These are phyloP conservation scores for Pichia norvegensis DNA, from an alignment of 1,139 yeast genomes.

Conservation along the genomic window DNA sequence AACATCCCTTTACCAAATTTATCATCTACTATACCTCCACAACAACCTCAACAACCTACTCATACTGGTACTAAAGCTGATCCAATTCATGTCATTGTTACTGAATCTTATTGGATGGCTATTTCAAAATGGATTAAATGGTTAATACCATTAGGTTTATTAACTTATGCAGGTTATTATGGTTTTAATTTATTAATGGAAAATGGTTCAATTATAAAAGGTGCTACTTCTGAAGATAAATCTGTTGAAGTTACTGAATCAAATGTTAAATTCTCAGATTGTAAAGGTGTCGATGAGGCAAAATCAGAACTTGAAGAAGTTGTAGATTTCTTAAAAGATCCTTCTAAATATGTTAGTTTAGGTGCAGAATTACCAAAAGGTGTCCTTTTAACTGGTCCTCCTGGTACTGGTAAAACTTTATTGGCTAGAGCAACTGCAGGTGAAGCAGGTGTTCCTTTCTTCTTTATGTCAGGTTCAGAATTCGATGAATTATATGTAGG, in stretches of 20 bases:
- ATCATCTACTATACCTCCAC: not conserved
- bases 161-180: constrained; percentile 65
- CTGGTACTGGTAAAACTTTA: constrained; percentile 98
- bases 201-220: constrained; percentile 75
- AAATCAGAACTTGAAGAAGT: constrained; percentile 94
- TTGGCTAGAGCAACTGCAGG: constrained; percentile 99
- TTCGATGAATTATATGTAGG: constrained; percentile 98
- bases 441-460: constrained; percentile 98
- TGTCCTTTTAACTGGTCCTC: constrained; percentile 94
- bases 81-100: constrained; percentile 86
- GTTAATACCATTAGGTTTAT: constrained; percentile 72
- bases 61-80: constrained; percentile 33
- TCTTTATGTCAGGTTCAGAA: constrained; percentile 97
- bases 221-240: constrained; percentile 65
- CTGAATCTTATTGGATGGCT: constrained; percentile 72
- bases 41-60: not conserved
- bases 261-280: constrained; percentile 84
- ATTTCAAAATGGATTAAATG: constrained; percentile 85
- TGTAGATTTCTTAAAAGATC: constrained; percentile 93
- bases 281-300: constrained; percentile 97
- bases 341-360: constrained; percentile 87
- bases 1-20: constrained; percentile 18
- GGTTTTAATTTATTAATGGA: constrained; percentile 76
- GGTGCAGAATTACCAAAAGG: constrained; percentile 98
- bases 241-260: constrained; percentile 80